Conservation (phyloP, 1,284 basidiomycete genomes). For the Malassezia pachydermatis region DNA sequence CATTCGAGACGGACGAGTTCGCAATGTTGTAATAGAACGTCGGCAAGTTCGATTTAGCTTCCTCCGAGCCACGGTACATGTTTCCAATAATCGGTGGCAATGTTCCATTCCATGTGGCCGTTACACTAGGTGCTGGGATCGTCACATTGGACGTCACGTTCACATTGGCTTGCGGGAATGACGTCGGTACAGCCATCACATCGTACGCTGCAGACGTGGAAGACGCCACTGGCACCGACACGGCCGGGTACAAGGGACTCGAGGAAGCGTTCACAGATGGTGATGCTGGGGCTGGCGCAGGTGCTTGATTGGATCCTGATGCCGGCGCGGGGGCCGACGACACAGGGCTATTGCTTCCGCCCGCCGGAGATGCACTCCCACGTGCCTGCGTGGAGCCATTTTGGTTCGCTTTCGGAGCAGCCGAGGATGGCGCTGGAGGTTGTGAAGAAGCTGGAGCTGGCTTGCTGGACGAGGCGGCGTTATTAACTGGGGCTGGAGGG, state of each 20-base stretch:
- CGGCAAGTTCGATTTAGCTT: slow-evolving; percentile 14
- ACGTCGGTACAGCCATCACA: slow-evolving; percentile 5
- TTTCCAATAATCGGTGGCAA: slow-evolving; percentile 9
- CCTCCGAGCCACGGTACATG: slow-evolving; percentile 15
- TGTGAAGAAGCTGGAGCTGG: too few species aligned
- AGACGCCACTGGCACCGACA: not conserved
- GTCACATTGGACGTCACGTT: slow-evolving; percentile 9
- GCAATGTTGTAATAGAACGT: slow-evolving; percentile 18
- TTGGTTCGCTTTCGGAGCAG: too few species aligned
- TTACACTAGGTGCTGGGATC: not conserved
- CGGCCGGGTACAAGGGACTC: slow-evolving; percentile 7
- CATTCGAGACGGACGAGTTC: slow-evolving; percentile 11
- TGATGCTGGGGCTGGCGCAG: not conserved
- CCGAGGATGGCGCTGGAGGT: too few species aligned
- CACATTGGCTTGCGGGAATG: not conserved
- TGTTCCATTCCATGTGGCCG: slow-evolving; percentile 3
- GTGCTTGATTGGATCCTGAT: not conserved
- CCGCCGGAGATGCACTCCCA: too few species aligned
- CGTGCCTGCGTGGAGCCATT: too few species aligned
- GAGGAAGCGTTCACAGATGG: not conserved
- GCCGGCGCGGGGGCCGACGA: not conserved
- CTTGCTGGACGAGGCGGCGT: too few species aligned
- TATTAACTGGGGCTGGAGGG: too few species aligned
- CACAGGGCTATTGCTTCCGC: too few species aligned
- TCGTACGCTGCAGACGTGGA: not conserved